Evolutionary conservation across 768 basidiomycete genomes (phyloP).

Genomic region (Paxillus involutus): DNA sequence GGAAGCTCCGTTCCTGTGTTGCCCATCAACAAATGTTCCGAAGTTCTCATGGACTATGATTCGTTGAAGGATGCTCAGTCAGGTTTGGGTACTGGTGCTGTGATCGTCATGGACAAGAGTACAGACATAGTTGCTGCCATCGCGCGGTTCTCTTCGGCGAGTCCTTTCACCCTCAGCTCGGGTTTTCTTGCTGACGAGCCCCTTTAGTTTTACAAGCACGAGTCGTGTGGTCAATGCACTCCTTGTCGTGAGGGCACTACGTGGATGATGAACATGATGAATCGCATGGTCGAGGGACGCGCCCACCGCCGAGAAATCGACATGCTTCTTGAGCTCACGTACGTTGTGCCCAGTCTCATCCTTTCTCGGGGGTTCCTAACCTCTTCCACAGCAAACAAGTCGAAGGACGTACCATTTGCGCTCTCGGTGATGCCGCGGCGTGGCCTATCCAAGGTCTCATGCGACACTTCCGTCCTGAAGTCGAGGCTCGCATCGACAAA

Average conservation of each 20-base stretch:
- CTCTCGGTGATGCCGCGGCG: conserved; percentile 94
- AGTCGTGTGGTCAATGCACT: conserved; percentile 97
- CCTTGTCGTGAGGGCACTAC: conserved; percentile 94
- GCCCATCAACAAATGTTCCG: conserved; percentile 76
- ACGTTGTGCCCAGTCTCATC: conserved; percentile 23
- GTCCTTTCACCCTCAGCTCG: conserved; percentile 11
- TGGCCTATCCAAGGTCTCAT: conserved; percentile 99
- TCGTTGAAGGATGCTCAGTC: conserved; percentile 94
- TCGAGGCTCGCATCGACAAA: conserved; percentile 81
- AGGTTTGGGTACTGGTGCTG: conserved; percentile 97
- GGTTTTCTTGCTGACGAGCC: conserved; percentile 2
- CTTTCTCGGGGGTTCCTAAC: background rate
- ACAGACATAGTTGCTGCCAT: conserved; percentile 95
- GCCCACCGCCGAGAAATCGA: conserved; percentile 94
- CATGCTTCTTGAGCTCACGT: conserved; percentile 96
- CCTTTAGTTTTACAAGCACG: conserved; percentile 91
- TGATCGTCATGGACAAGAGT: conserved; percentile 98
- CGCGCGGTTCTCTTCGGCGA: conserved; percentile 82
- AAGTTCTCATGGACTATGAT: conserved; percentile 98
- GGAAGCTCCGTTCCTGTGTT: conserved; percentile 94
- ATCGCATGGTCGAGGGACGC: conserved; percentile 89
- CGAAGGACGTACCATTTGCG: conserved; percentile 96
- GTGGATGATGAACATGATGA: conserved; percentile 99
- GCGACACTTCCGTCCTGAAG: conserved; percentile 95
- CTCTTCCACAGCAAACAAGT: conserved; percentile 76